Evolutionary conservation across 192 early-diverging fungal species (phyloP).

Genomic region (Coemansia sp.): DNA sequence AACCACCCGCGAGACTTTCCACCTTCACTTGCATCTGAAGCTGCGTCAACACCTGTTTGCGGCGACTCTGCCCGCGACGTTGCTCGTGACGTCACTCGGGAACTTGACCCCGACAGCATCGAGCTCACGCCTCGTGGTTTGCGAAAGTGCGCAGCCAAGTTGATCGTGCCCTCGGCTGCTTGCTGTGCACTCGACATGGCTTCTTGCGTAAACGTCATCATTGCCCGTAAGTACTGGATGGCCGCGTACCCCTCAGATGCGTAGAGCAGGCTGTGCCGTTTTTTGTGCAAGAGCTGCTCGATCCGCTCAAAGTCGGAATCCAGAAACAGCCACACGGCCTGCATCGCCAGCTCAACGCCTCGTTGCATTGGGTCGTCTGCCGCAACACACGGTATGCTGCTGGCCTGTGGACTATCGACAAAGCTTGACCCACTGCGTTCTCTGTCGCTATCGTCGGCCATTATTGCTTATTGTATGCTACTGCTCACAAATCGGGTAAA

Average conservation of each 20-base stretch:
- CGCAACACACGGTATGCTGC: conserved; percentile 21
- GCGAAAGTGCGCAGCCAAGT: conserved; percentile 61
- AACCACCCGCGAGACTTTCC: conserved; percentile 6
- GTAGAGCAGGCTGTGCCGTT: conserved; percentile 63
- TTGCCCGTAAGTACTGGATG: conserved; percentile 65
- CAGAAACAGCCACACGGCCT: conserved; percentile 73
- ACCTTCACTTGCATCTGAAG: conserved; percentile 46
- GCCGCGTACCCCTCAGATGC: conserved; percentile 70
- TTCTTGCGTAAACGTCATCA: conserved; percentile 81
- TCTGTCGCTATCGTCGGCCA: neutral
- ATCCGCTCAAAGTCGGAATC: conserved; percentile 71
- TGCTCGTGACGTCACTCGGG: conserved; percentile 45
- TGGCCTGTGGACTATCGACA: conserved; percentile 3
- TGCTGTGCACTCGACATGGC: conserved; percentile 63
- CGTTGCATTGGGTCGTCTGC: conserved; percentile 53
- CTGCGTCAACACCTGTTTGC: conserved; percentile 46
- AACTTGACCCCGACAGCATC: conserved; percentile 32
- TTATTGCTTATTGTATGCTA: neutral
- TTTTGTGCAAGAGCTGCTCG: conserved; percentile 58
- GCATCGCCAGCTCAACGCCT: conserved; percentile 59
- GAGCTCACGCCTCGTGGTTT: conserved; percentile 56
- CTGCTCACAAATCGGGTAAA: neutral
- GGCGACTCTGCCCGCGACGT: conserved; percentile 31
- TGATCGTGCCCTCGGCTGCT: conserved; percentile 61
- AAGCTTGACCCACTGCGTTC: neutral